Percentiles rank a stretch among this genome's conserved stretches.
Conservation (phyloP, 1,139 yeast species). For the Sugiyamaella neomexicana region DNA sequence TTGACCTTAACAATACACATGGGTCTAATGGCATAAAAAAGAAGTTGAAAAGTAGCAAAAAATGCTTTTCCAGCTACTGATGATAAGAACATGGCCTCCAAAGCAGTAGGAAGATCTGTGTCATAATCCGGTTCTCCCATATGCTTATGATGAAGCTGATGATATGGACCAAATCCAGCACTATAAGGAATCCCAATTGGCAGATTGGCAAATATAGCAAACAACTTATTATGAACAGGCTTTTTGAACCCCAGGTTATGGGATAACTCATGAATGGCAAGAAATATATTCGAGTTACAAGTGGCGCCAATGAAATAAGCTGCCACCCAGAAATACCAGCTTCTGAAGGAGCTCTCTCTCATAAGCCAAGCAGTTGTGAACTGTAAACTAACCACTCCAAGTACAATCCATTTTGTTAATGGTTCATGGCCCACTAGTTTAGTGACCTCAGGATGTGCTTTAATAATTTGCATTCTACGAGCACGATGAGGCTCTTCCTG, state of each 20-base stretch:
- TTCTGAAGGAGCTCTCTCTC: conserved; percentile 54
- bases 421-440: conserved; percentile 88
- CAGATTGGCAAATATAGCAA: conserved; percentile 72
- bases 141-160: conserved; percentile 86
- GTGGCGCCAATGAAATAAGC: conserved; percentile 88
- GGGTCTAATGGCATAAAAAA: conserved; percentile 87
- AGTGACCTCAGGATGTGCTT: conserved; percentile 74
- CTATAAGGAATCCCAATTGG: conserved; percentile 91
- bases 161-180: conserved; percentile 91
- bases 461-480: conserved; percentile 70
- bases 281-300: conserved; percentile 74
- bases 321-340: conserved; percentile 56
- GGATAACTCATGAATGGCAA: conserved; percentile 84
- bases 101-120: conserved; percentile 80
- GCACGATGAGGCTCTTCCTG: conserved; percentile 78
- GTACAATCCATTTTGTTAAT: conserved; percentile 70
- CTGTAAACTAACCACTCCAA: conserved; percentile 65
- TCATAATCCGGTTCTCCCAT: conserved; percentile 84
- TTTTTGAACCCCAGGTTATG: conserved; percentile 85
- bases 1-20: conserved; percentile 77
- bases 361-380: conserved; percentile 60
- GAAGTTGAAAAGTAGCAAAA: conserved; percentile 85
- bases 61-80: conserved; percentile 84
- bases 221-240: conserved; percentile 74
- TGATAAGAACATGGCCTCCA: conserved; percentile 73